These are phyloP conservation scores for Coffea canephora DNA, from an alignment of 257 asterid genomes.

Conservation along the genomic window DNA sequence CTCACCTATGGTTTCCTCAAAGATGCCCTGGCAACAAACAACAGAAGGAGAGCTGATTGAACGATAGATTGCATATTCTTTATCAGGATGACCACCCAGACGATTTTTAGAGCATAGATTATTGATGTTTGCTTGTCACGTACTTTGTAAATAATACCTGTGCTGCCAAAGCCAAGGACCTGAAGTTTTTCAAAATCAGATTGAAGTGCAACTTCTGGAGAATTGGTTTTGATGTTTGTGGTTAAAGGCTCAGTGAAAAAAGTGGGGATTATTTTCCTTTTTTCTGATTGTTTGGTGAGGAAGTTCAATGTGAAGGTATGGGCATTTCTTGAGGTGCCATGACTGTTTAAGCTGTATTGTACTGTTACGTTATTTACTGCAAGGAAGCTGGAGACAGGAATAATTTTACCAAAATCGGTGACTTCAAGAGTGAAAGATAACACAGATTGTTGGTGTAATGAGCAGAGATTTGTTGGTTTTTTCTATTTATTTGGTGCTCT, in stretches of 20 bases:
- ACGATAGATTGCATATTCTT: conserved; percentile 4
- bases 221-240: neutral
- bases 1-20: neutral
- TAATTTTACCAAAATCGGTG: too few relatives aligned
- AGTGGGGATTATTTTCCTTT: neutral
- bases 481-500: too few relatives aligned
- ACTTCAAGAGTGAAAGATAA: neutral
- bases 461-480: too few relatives aligned
- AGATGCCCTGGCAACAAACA: conserved; percentile 4
- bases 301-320: neutral
- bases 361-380: neutral
- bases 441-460: neutral
- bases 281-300: neutral
- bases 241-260: neutral
- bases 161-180: conserved; percentile 7
- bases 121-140: neutral
- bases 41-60: conserved; percentile 1
- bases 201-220: neutral
- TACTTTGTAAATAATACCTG: conserved; percentile 11
- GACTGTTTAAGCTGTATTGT: too few relatives aligned
- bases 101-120: conserved; percentile 10
- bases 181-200: conserved; percentile 3
- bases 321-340: neutral
- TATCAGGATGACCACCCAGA: conserved; percentile 1
- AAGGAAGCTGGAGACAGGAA: neutral